Base-by-base conservation (phyloP, 768 basidiomycete species). In the Amylocystis lapponica region DNA sequence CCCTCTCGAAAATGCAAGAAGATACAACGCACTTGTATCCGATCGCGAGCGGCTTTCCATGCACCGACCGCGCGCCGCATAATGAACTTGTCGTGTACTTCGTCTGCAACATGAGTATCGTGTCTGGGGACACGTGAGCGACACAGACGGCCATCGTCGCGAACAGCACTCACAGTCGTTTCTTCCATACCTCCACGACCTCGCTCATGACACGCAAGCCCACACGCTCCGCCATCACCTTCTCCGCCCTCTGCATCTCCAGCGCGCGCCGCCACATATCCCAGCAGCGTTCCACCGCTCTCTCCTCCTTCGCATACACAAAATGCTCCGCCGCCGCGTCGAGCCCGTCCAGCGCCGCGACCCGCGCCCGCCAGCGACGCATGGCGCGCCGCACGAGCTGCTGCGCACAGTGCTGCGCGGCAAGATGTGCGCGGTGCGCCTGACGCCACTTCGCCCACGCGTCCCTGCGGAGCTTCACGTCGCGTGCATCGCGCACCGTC, bases 361-460 rank as follows among this genome's bases (percentile, higher is more conserved):
- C 48, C 27, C 55, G 66, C 17, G 53, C 53, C 57, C 68, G 79
- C 86, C 88, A 90, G 26, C 60, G 69, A 34, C 55, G 47, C 48
- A 77, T 72, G 45, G 65, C 70, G 19, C 70, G 69, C 19, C 58
- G 45, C 16, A 74, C 50, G 7, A 84, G 46, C 35, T 63, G 67
- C 49, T 66, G 61, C 16, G 64, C 55, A 49, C 79, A 76, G 49
- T 74, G 74, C 36, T 74, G 71, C 35, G 71, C 70, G 12, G 81
- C 73, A 1, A 77, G 56, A 36, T 64, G 72, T 10, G 69, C 68
- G n/a, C 66, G 69, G 48, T 78, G 71, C 8, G 69, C 64, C 46
- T 77, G 80, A 31, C 74, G 70, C 88, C 88, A 90, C 53, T 74
- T 74, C 31, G 59, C 66, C 80, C 83, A 86, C 7, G 74, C 73